Evolutionary conservation across 1,284 basidiomycete species (phyloP).

Genomic region (Amylostereum areolatum): DNA sequence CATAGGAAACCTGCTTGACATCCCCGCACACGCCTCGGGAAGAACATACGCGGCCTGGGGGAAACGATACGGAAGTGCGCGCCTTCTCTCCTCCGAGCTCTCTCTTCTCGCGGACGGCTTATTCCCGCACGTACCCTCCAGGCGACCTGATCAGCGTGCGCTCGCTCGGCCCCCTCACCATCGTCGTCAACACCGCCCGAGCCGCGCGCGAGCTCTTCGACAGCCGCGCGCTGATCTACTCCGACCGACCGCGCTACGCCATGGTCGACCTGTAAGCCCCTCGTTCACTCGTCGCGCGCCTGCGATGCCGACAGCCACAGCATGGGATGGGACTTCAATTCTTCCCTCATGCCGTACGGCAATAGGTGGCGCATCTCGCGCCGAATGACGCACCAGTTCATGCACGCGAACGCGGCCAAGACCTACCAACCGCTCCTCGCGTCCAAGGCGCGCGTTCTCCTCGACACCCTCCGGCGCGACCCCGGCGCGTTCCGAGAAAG

Average conservation of each 20-base stretch:
- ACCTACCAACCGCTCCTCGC: background rate
- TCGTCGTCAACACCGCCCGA: no score
- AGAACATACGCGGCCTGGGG: conserved; percentile 19
- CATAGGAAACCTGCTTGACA: conserved; percentile 17
- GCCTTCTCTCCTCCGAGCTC: background rate
- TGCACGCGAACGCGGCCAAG: no score
- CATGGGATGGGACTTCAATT: background rate
- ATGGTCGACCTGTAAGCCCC: background rate
- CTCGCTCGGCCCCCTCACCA: no score
- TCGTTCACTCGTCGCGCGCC: no score
- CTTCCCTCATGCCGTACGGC: background rate
- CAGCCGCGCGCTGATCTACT: no score
- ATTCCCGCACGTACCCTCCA: no score
- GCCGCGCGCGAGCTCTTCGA: no score
- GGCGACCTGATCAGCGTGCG: no score
- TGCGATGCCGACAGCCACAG: background rate
- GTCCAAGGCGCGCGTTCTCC: background rate
- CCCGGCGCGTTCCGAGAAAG: background rate
- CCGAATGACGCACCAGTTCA: no score
- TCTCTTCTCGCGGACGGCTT: background rate
- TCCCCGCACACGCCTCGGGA: conserved; percentile 18
- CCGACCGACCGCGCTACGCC: no score
- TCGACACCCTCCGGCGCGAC: background rate
- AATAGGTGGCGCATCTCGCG: no score
- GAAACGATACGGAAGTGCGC: conserved; percentile 14